Percentiles rank a stretch among this genome's conserved stretches.
Evolutionary conservation across 2,329 filamentous ascomycete genomes (phyloP).

Genomic region (Bipolaris oryzae): DNA sequence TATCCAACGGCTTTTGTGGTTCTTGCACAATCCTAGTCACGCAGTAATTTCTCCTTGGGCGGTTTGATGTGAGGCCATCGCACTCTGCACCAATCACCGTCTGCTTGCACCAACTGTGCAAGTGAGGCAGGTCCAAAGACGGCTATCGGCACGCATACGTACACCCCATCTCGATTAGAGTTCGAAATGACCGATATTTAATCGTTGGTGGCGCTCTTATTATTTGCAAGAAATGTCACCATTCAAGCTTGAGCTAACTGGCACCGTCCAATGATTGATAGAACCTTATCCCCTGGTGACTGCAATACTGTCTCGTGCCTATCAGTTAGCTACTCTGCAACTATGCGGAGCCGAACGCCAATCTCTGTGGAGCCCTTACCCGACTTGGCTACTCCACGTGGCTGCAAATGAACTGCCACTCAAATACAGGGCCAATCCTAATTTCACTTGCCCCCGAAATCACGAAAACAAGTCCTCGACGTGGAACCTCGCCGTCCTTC

Average conservation of each 20-base stretch:
- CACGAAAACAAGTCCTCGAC: not conserved
- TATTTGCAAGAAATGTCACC: not conserved
- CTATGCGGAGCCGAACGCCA: not conserved
- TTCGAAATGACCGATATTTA: not conserved
- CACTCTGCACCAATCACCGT: not conserved
- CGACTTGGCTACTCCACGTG: not conserved
- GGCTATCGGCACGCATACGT: not conserved
- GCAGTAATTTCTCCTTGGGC: constrained; percentile 2
- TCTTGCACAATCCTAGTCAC: constrained; percentile 3
- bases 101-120: not conserved
- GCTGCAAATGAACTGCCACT: not conserved
- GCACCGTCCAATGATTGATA: not conserved
- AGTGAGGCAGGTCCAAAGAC: not conserved
- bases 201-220: not conserved
- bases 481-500: not conserved
- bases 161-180: not conserved
- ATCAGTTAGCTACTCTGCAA: too few species aligned
- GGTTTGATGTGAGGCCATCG: constrained; percentile 2
- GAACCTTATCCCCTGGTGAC: not conserved
- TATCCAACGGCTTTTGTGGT: constrained; percentile 11
- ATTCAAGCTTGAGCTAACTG: too few species aligned
- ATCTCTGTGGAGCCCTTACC: not conserved
- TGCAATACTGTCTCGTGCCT: too few species aligned
- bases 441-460: constrained; percentile 1
- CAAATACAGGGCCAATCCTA: not conserved